Percentiles rank a stretch among this genome's conserved stretches.
Conservation (phyloP, 768 basidiomycete genomes). For the Mycena leptocephala region DNA sequence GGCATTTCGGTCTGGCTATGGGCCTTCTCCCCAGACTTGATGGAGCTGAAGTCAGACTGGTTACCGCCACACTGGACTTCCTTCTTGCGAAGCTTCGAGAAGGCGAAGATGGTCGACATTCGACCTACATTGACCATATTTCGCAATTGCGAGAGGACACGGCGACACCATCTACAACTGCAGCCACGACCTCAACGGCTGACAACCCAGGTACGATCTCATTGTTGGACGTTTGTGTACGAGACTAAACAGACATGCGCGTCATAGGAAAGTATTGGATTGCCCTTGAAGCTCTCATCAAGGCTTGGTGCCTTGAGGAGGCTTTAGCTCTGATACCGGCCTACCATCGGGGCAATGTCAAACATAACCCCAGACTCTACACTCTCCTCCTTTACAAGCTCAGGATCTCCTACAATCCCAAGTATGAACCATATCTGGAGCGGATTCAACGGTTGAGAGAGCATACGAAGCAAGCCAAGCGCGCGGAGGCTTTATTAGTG, state of each 20-base stretch:
- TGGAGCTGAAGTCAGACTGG: neutral
- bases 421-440: neutral
- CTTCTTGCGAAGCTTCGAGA: conserved; percentile 10
- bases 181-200: neutral
- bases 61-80: conserved; percentile 11
- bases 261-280: no score
- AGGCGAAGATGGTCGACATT: neutral
- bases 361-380: neutral
- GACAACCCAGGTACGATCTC: no score
- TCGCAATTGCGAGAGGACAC: neutral
- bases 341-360: neutral
- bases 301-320: conserved; percentile 34
- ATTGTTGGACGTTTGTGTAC: no score
- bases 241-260: no score
- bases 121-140: neutral
- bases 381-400: conserved; percentile 17
- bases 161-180: neutral
- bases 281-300: conserved; percentile 14
- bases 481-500: no score
- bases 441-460: conserved; percentile 1
- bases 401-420: conserved; percentile 8
- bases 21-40: conserved; percentile 24
- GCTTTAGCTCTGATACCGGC: conserved; percentile 21
- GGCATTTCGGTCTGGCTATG: conserved; percentile 12
- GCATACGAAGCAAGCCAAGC: neutral